Base-by-base conservation (phyloP, 1,284 basidiomycete genomes). In the Heimioporus retisporus region DNA sequence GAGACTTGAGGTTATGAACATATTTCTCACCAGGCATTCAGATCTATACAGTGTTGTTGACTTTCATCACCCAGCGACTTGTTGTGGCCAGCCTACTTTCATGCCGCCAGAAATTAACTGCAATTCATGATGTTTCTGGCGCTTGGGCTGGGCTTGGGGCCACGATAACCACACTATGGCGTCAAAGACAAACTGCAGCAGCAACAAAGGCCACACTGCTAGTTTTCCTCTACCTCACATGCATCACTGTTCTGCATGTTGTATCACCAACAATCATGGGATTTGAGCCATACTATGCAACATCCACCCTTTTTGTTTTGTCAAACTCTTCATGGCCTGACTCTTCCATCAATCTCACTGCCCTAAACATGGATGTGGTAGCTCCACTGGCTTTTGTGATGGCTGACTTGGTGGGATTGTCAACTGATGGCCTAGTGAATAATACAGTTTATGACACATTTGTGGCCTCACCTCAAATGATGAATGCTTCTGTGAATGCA, bases 251-350 rank as follows among this genome's bases (percentile, higher is more conserved):
- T 23, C n/a, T 66, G 16, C 64, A 65, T 8, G 48, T 66, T 1
- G 57, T 44, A 13, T 66, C 65, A 7, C 7, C 65, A 15, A 54
- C 65, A 2, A 28, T 67, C 13, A 55, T 67, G 55, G 55, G 50
- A 43, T 66, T 66, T 11, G 43, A 66, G 13, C n/a, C 40, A 19
- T 40, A 40, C 35, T 13, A 11, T 40, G 35, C 35, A 40, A 40
- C 35, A 40, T 40, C 35, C 11, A 40, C 35, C 35, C 11, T 40
- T 13, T 40, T 11, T 40, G 35, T 13, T 11, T 11, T 13, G 11
- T 60, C 65, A 28, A 54, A 53, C 7, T 48, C 65, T 11, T 21
- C 61, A 5, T 65, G 64, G 64, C 64, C 64, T n/a, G 25, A 42
- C 21, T 40, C n/a, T 28, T 25, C 43, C 19, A 8, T 28, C 16